Base-by-base conservation (phyloP, 164 flowering plant species). In the Saururus chinensis region DNA sequence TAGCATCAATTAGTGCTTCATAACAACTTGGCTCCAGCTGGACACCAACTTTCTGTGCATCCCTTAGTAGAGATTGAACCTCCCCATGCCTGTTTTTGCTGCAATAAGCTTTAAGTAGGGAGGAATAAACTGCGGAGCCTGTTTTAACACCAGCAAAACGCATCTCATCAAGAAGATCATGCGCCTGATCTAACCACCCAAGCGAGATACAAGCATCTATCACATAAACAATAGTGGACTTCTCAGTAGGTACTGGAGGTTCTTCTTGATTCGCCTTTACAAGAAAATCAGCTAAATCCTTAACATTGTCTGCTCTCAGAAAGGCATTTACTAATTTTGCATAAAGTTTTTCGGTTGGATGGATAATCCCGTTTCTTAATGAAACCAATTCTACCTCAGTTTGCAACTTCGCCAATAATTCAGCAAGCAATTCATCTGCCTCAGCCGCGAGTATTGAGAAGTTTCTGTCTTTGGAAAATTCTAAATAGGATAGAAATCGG, bases 101-200 rank as follows among this genome's bases (percentile, higher is more conserved):
- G 71, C 88, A 83, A 67, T 95, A 95, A 56, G 92, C 93, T 77
- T 87, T 85, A 21, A 95, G 72, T 22, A 95, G 96, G 49, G 88
- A 82, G 12, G 82, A 69, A 66, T 87, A 95, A 22, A 82, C 75
- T 21, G 93, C 76, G 19, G 96, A 78, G 56, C 87, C 71, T 8
- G 81, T 68, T 71, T 75, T 82, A 4, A 90, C 71, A 22, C 96
- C 95, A 64, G 87, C 78, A 68, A 84, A 69, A 53, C 79, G 79
- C 95, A 87, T 84, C 77, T 95, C 97, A 69, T 90, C 99, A 40
- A 95, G 83, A 56, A 91, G 76, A 65, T 95, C 99, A 70, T 88
- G 85, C 56, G 97, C 99, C 63, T 82, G 83, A 67, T 88, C 96
- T 61, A 95, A 73, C 96, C 84, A 81, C 42, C 91, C 91, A 40